Conservation (phyloP, 257 asterid species). For the Rauvolfia tetraphylla region DNA sequence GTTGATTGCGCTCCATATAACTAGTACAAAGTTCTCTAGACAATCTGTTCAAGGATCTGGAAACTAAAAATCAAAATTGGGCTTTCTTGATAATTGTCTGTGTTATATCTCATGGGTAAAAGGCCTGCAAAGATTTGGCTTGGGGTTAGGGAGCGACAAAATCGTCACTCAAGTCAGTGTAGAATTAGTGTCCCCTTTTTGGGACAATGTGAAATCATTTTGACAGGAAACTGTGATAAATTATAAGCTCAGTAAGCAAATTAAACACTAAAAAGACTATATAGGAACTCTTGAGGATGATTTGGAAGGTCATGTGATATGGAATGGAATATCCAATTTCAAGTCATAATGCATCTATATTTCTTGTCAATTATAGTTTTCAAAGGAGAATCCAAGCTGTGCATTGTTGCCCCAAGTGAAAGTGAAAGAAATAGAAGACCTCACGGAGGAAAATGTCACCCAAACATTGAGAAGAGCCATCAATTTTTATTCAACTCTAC, state of each 20-base stretch:
- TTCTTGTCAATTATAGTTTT: slow-evolving; percentile 41
- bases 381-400: slow-evolving; percentile 66
- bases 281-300: neutral
- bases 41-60: neutral
- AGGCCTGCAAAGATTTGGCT: neutral
- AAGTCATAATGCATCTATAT: neutral
- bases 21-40: neutral
- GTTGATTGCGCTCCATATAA: neutral
- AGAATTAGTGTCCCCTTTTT: neutral
- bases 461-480: slow-evolving; percentile 76
- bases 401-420: slow-evolving; percentile 58
- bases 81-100: neutral
- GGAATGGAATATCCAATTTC: neutral
- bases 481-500: slow-evolving; percentile 73
- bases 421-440: slow-evolving; percentile 61
- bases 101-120: neutral
- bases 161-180: neutral
- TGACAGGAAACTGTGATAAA: neutral
- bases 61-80: neutral
- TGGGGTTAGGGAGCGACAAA: neutral
- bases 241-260: neutral
- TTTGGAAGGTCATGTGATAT: neutral
- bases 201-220: neutral
- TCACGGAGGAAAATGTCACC: slow-evolving; percentile 73
- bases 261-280: neutral